Evolutionary conservation across 805 yeast genomes (phyloP).

Genomic region (Yamadazyma sp.): DNA sequence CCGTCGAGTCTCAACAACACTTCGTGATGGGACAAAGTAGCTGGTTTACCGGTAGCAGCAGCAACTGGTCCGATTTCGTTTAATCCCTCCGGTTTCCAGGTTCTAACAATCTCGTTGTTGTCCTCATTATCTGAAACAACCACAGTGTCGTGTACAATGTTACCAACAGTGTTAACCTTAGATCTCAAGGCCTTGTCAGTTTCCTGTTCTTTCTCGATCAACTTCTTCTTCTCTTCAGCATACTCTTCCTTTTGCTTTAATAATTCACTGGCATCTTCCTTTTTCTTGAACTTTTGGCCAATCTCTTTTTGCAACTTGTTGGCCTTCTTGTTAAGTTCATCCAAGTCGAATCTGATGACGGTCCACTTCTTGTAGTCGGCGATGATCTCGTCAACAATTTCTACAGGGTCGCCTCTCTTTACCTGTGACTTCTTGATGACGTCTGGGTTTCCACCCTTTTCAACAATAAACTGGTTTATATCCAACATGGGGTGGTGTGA

Average conservation of each 20-base stretch:
- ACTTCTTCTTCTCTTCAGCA: conserved; percentile 64
- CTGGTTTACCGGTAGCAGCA: conserved; percentile 73
- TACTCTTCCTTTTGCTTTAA: conserved; percentile 78
- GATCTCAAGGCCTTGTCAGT: conserved; percentile 72
- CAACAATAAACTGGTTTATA: conserved; percentile 86
- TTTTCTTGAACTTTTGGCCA: conserved; percentile 88
- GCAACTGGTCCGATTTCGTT: conserved; percentile 62
- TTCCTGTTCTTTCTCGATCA: conserved; percentile 68
- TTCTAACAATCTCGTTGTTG: conserved; percentile 81
- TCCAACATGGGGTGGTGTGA: conserved; percentile 85
- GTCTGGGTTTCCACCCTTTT: conserved; percentile 96
- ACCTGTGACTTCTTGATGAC: conserved; percentile 81
- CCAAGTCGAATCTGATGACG: conserved; percentile 75
- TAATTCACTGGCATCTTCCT: conserved; percentile 89
- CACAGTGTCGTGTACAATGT: conserved; percentile 90
- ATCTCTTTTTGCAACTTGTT: conserved; percentile 91
- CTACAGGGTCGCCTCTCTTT: conserved; percentile 94
- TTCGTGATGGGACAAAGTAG: conserved; percentile 91
- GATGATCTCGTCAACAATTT: conserved; percentile 93
- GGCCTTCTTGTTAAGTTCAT: conserved; percentile 82
- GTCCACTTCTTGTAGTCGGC: conserved; percentile 92
- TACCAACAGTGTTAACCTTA: conserved; percentile 90
- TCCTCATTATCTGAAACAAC: conserved; percentile 86
- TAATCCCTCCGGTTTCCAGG: conserved; percentile 81
- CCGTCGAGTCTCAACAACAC: conserved; percentile 92